Evolutionary conservation across 1,139 yeast genomes (phyloP).

Genomic region (Lodderomyces metapsilosis): DNA sequence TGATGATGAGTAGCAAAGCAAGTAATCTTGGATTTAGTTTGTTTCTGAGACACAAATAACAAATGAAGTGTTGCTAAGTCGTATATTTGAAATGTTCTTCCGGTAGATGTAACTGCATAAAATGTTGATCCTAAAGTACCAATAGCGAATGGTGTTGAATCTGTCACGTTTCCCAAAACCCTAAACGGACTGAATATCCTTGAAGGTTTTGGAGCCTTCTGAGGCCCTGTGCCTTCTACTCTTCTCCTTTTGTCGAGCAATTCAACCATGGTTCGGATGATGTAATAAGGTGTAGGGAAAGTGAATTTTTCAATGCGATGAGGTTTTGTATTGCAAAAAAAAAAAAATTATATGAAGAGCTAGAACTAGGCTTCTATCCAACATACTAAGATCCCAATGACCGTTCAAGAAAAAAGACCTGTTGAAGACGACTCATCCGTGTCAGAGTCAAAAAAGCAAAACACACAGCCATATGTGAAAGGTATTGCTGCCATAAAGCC

Average conservation of each 20-base stretch:
- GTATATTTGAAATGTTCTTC: slow-evolving; percentile 85
- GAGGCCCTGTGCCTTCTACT: slow-evolving; percentile 10
- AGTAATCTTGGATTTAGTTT: slow-evolving; percentile 68
- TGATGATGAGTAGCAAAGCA: slow-evolving; percentile 81
- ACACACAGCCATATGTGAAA: slow-evolving; percentile 21
- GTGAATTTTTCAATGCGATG: background rate
- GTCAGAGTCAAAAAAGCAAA: slow-evolving; percentile 24
- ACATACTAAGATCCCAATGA: slow-evolving; percentile 5
- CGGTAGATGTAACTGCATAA: slow-evolving; percentile 87
- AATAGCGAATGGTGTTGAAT: slow-evolving; percentile 79
- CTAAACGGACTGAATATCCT: slow-evolving; percentile 47
- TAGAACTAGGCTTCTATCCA: background rate
- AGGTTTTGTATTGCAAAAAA: background rate
- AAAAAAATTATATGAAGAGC: background rate
- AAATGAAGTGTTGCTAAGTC: slow-evolving; percentile 88
- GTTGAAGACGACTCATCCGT: slow-evolving; percentile 17
- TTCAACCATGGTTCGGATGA: slow-evolving; percentile 25
- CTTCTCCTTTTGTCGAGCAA: slow-evolving; percentile 33
- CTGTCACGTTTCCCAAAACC: slow-evolving; percentile 66
- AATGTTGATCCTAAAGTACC: slow-evolving; percentile 88
- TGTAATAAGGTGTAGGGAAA: background rate
- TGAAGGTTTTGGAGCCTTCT: slow-evolving; percentile 20
- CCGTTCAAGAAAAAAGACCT: slow-evolving; percentile 20
- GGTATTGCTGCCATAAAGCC: slow-evolving; percentile 70
- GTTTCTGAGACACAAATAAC: slow-evolving; percentile 80